These are phyloP conservation scores for Sodiomyces alkalinus DNA, from an alignment of 2,329 filamentous ascomycete genomes.

Conservation along the genomic window DNA sequence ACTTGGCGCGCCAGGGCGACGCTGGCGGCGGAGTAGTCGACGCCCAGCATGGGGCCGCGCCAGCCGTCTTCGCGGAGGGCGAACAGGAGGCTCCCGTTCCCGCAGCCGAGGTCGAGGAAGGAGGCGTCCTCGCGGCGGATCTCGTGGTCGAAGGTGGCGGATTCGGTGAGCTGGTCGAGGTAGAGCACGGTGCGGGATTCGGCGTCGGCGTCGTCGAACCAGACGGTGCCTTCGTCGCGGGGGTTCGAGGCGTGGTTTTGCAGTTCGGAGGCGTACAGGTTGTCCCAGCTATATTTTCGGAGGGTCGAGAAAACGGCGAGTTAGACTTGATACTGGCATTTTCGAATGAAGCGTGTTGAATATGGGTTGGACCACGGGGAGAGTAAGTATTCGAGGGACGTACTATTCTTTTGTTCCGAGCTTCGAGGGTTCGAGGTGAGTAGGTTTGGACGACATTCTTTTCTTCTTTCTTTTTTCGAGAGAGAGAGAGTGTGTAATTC, in stretches of 20 bases:
- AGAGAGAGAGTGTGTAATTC: no score
- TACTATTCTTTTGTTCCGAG: constrained; percentile 89
- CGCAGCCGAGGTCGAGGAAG: constrained; percentile 81
- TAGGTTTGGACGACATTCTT: constrained; percentile 25
- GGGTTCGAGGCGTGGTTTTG: constrained; percentile 57
- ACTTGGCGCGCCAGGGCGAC: constrained; percentile 60
- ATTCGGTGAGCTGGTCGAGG: constrained; percentile 24
- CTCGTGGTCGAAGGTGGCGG: constrained; percentile 9
- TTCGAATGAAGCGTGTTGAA: constrained; percentile 2
- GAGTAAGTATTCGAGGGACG: no score
- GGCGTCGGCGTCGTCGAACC: constrained; percentile 90
- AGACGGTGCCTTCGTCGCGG: constrained; percentile 72
- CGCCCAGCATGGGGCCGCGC: constrained; percentile 56
- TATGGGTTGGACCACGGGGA: no score
- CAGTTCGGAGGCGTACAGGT: constrained; percentile 56
- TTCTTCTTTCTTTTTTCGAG: no score
- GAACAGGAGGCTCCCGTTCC: constrained; percentile 86
- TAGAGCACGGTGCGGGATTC: constrained; percentile 65
- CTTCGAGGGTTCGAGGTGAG: constrained; percentile 57
- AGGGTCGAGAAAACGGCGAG: constrained; percentile 1
- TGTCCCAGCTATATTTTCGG: constrained; percentile 68
- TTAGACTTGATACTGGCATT: constrained; percentile 4
- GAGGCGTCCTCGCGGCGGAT: constrained; percentile 16
- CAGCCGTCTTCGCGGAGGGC: constrained; percentile 54
- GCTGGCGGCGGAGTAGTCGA: constrained; percentile 72